phyloP scores from a whole-genome alignment of 192 early-diverging fungal species.

The Linnemannia hyalina region DNA sequence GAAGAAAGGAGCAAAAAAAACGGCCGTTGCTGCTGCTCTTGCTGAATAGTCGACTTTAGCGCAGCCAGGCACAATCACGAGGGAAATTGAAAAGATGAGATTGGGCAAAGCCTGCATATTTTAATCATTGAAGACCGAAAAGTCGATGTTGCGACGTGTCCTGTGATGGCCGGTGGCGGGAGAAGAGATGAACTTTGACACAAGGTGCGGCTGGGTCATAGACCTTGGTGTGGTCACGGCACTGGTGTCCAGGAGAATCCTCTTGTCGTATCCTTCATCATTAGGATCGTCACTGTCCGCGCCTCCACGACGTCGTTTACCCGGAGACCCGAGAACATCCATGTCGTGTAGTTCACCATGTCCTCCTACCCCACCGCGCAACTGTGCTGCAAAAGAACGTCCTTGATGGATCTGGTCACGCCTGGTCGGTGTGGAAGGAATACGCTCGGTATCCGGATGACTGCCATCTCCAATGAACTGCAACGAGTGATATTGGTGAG shows the following conservation, averaged over 20 bases:
- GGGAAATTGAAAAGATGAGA: not conserved
- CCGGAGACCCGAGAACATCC: slow-evolving; percentile 10
- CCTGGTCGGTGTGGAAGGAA: slow-evolving; percentile 22
- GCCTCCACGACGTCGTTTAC: slow-evolving; percentile 24
- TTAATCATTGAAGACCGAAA: slow-evolving; percentile 1
- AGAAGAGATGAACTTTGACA: not conserved
- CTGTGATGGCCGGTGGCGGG: not conserved
- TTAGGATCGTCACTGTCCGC: not conserved
- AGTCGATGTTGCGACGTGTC: slow-evolving; percentile 8
- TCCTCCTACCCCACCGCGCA: slow-evolving; percentile 11
- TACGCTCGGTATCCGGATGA: not conserved
- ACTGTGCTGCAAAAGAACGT: slow-evolving; percentile 29
- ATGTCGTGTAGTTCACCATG: not conserved
- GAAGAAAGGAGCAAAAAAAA: not conserved
- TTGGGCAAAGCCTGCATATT: not conserved
- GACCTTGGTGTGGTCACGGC: not conserved
- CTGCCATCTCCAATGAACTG: not conserved
- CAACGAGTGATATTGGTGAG: slow-evolving; percentile 15
- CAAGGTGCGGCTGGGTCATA: not conserved
- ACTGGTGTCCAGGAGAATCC: not conserved
- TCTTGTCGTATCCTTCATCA: not conserved
- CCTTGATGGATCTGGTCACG: slow-evolving; percentile 14
- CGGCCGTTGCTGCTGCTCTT: not conserved
- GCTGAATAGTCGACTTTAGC: not conserved
- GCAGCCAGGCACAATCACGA: not conserved